phyloP scores from a whole-genome alignment of 2,329 filamentous ascomycete genomes.

The Fusarium sublunatum region DNA sequence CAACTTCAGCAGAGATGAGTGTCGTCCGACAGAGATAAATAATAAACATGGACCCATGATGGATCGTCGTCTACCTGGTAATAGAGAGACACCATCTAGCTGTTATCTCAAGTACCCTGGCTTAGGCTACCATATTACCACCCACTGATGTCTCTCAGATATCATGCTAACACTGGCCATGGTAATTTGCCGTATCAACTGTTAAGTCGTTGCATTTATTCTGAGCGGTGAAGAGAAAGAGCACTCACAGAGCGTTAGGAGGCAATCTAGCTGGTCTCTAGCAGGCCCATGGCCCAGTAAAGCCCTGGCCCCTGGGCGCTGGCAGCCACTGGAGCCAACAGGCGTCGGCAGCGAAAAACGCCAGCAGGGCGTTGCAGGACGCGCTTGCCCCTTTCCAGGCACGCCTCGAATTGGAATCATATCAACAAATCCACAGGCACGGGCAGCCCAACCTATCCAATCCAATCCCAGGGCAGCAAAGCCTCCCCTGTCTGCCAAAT shows the following conservation, averaged over 20 bases:
- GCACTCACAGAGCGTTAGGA: slow-evolving; percentile 26
- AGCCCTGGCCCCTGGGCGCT: slow-evolving; percentile 25
- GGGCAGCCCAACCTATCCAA: slow-evolving; percentile 15
- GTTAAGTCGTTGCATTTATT: slow-evolving; percentile 17
- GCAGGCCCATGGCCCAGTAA: slow-evolving; percentile 8
- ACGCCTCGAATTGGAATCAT: slow-evolving; percentile 46
- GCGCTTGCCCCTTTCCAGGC: slow-evolving; percentile 53
- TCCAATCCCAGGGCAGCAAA: slow-evolving; percentile 47
- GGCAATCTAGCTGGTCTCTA: slow-evolving; percentile 1
- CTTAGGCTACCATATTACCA: neutral
- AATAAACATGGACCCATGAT: slow-evolving; percentile 44
- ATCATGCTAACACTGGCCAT: slow-evolving; percentile 5
- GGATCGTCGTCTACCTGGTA: slow-evolving; percentile 32
- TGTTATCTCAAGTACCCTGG: slow-evolving; percentile 11
- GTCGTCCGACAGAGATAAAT: slow-evolving; percentile 40
- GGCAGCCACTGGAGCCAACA: slow-evolving; percentile 34
- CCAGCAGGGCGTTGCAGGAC: slow-evolving; percentile 44
- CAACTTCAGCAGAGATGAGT: slow-evolving; percentile 29
- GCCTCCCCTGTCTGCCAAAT: slow-evolving; percentile 56
- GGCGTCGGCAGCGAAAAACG: slow-evolving; percentile 35
- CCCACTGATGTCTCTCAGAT: neutral
- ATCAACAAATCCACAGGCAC: slow-evolving; percentile 53
- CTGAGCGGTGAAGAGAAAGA: slow-evolving; percentile 39
- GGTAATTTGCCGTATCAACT: slow-evolving; percentile 14
- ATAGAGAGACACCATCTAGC: slow-evolving; percentile 19